Evolutionary conservation across 805 yeast species (phyloP).

Genomic region (Candida maltosa): DNA sequence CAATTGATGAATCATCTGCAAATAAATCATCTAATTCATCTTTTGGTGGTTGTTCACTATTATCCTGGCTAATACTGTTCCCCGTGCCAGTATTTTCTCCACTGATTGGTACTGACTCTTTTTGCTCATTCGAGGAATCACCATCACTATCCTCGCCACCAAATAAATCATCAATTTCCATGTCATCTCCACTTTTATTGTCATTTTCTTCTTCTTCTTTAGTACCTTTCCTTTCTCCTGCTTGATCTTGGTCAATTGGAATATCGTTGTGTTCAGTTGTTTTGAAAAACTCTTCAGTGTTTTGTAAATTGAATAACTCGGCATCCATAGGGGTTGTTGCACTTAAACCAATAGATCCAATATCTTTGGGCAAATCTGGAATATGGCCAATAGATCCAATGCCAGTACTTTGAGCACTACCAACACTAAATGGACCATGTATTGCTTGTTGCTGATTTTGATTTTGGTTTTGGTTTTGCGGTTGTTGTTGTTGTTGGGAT

Average conservation of each 20-base stretch:
- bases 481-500: constrained; percentile 6
- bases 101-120: not conserved
- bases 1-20: constrained; percentile 1
- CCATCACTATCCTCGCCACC: constrained; percentile 11
- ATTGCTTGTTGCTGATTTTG: not conserved
- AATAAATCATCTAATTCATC: constrained; percentile 22
- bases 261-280: constrained; percentile 4
- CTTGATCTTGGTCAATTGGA: too few relatives aligned
- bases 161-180: constrained; percentile 20
- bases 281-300: constrained; percentile 13
- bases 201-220: constrained; percentile 1
- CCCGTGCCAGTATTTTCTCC: constrained; percentile 2
- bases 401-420: constrained; percentile 20
- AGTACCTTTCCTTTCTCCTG: constrained; percentile 3
- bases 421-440: constrained; percentile 8
- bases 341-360: constrained; percentile 11
- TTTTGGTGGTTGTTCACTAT: not conserved
- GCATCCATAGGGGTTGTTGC: constrained; percentile 13
- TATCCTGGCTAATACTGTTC: too few relatives aligned
- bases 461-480: too few relatives aligned
- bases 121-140: too few relatives aligned
- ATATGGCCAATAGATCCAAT: constrained; percentile 14
- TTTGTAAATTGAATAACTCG: constrained; percentile 11
- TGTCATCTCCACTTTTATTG: constrained; percentile 14
- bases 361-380: constrained; percentile 13